Evolutionary conservation across 495 filamentous ascomycete species (phyloP).

Genomic region (Penicillium coffeae): DNA sequence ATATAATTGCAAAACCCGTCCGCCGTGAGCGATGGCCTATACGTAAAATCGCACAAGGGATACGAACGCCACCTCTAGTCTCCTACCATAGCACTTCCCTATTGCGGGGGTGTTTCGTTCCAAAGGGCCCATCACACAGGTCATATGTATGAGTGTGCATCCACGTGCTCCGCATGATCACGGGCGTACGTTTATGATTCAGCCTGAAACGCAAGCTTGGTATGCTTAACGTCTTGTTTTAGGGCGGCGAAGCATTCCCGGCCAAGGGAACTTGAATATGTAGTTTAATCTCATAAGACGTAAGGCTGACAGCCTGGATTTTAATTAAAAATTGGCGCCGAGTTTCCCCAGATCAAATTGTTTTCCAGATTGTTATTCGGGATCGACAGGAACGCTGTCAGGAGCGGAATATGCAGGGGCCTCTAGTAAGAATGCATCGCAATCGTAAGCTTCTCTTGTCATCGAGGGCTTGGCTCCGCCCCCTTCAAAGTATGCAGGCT

Average conservation of each 20-base stretch:
- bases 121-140: not conserved
- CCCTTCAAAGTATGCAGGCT: slow-evolving; percentile 13
- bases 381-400: not conserved
- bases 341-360: not conserved
- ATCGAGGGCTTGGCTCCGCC: not conserved
- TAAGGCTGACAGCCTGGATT: not conserved
- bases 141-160: not conserved
- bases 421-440: not conserved
- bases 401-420: not conserved
- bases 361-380: not conserved
- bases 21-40: not conserved
- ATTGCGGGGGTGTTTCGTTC: not conserved
- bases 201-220: not conserved
- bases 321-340: not conserved
- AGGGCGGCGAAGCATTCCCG: not conserved
- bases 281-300: not conserved
- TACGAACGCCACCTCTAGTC: not conserved
- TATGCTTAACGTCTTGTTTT: too few species aligned
- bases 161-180: not conserved
- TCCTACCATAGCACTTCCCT: too few species aligned
- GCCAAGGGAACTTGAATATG: not conserved
- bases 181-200: not conserved
- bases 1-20: too few species aligned
- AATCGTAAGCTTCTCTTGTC: not conserved
- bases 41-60: not conserved